These are phyloP conservation scores for Akanthomyces lecanii DNA, from an alignment of 2,329 filamentous ascomycete species.

Conservation along the genomic window DNA sequence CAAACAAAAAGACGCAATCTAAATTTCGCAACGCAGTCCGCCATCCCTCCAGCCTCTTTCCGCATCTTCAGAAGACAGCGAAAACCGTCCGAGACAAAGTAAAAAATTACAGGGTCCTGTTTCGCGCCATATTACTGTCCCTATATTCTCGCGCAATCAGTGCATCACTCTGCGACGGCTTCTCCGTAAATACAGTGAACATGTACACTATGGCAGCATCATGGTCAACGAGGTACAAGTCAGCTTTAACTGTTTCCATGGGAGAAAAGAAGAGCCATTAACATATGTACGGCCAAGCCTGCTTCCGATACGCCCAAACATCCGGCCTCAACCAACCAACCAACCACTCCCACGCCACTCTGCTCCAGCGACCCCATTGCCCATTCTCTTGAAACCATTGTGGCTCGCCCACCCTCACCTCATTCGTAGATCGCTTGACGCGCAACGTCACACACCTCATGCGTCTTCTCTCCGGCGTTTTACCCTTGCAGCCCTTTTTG, in stretches of 20 bases:
- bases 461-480: neutral
- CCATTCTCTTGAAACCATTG: constrained; percentile 12
- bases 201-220: neutral
- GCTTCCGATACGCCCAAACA: neutral
- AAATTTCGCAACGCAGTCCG: neutral
- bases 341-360: neutral
- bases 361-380: too few species aligned
- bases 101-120: neutral
- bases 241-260: neutral
- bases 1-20: neutral
- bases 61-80: neutral
- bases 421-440: neutral
- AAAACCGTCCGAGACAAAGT: neutral
- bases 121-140: neutral
- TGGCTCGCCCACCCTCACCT: neutral
- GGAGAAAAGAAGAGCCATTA: neutral
- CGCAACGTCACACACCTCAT: neutral
- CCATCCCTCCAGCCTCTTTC: neutral
- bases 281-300: neutral
- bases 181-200: neutral
- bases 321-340: neutral
- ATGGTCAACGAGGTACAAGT: neutral
- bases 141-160: neutral
- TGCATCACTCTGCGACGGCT: constrained; percentile 1
- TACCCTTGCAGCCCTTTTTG: neutral